A percentile compares a stretch with the other conserved stretches of the same genome.
Evolutionary conservation across 2,329 filamentous ascomycete genomes (phyloP).

Genomic region (Drechmeria coniospora): DNA sequence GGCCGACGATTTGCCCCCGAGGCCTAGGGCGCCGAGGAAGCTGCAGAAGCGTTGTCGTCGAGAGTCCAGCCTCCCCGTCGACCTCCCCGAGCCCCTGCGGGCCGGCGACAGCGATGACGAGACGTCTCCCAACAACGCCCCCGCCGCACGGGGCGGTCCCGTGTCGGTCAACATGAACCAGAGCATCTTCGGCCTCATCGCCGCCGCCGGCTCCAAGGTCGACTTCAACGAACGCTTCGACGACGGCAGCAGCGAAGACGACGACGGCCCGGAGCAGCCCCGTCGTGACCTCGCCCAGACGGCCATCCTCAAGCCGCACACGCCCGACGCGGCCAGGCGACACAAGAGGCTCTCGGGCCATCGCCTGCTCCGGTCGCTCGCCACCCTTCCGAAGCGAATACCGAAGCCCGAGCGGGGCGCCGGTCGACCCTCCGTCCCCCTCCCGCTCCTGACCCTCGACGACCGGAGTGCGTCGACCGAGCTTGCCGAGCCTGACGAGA

Average conservation of each 20-base stretch:
- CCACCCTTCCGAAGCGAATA: slow-evolving; percentile 37
- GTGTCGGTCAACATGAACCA: slow-evolving; percentile 72
- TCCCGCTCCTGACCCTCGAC: slow-evolving; percentile 18
- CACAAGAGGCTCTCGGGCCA: slow-evolving; percentile 46
- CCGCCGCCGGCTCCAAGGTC: slow-evolving; percentile 67
- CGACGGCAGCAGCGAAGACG: slow-evolving; percentile 66
- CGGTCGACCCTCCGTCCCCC: slow-evolving; percentile 22
- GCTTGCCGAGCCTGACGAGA: slow-evolving; percentile 5
- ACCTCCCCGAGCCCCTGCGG: slow-evolving; percentile 38
- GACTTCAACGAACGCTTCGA: slow-evolving; percentile 75
- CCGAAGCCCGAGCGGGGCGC: slow-evolving; percentile 25
- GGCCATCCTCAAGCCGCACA: slow-evolving; percentile 19
- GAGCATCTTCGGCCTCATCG: slow-evolving; percentile 85
- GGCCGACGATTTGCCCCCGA: slow-evolving; percentile 2
- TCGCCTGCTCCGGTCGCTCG: slow-evolving; percentile 50
- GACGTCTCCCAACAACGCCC: slow-evolving; percentile 23
- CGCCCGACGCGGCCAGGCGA: slow-evolving; percentile 12
- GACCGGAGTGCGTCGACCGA: slow-evolving; percentile 13
- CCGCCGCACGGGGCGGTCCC: slow-evolving; percentile 26
- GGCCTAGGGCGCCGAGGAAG: no score
- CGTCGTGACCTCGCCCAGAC: slow-evolving; percentile 26
- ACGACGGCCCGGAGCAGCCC: slow-evolving; percentile 36
- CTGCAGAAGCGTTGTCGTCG: slow-evolving; percentile 28
- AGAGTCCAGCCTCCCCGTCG: slow-evolving; percentile 20
- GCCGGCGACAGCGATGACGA: slow-evolving; percentile 34